These are phyloP conservation scores for Pichia sp. DNA, from an alignment of 1,139 yeast species.

Conservation along the genomic window DNA sequence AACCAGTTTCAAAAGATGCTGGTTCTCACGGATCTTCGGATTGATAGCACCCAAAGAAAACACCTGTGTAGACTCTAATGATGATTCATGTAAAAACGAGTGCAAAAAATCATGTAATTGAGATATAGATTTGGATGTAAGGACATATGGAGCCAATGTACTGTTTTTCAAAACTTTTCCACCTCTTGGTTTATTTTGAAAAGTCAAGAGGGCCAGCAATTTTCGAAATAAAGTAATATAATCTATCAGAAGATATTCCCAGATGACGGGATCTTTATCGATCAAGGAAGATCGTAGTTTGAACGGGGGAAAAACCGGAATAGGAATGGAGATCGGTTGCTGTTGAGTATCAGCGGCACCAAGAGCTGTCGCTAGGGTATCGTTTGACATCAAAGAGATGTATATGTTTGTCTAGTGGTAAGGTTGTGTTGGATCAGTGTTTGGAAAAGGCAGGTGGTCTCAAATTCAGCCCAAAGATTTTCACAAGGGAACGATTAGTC, in stretches of 20 bases:
- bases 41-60: slow-evolving; percentile 64
- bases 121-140: slow-evolving; percentile 47
- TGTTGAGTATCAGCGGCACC: neutral
- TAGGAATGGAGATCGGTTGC: slow-evolving; percentile 33
- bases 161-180: neutral
- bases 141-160: slow-evolving; percentile 16
- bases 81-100: slow-evolving; percentile 50
- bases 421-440: too few relatives aligned
- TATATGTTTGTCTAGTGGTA: too few relatives aligned
- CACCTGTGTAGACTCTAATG: slow-evolving; percentile 49
- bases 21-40: slow-evolving; percentile 52
- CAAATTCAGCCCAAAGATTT: too few relatives aligned
- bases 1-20: slow-evolving; percentile 37
- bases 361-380: neutral
- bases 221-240: slow-evolving; percentile 46
- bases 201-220: slow-evolving; percentile 25
- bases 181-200: slow-evolving; percentile 1
- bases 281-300: slow-evolving; percentile 61
- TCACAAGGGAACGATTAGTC: too few relatives aligned
- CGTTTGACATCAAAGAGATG: neutral
- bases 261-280: slow-evolving; percentile 75
- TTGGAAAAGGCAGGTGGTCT: too few relatives aligned
- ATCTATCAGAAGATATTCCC: slow-evolving; percentile 63
- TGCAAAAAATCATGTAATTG: slow-evolving; percentile 50
- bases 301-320: slow-evolving; percentile 69